phyloP scores from a whole-genome alignment of 2,329 filamentous ascomycete genomes.

The Macrophomina pseudophaseolina region DNA sequence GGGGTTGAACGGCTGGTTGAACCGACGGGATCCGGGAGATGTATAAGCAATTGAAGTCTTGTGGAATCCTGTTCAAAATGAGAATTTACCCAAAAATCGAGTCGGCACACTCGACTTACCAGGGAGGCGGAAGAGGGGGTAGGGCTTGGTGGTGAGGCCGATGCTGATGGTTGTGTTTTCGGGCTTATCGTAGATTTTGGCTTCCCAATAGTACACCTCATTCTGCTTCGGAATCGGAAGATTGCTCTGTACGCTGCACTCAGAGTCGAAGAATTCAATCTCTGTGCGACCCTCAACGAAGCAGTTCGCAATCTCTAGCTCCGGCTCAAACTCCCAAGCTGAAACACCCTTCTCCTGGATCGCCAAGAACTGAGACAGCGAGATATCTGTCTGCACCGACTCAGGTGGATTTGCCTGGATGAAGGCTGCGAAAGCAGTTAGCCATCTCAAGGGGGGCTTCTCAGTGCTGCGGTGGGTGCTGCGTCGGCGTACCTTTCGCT shows the following conservation, averaged over 20 bases:
- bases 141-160: constrained; percentile 95
- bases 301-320: constrained; percentile 97
- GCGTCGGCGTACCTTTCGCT: constrained; percentile 76
- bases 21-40: constrained; percentile 82
- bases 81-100: too few species aligned
- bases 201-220: constrained; percentile 99
- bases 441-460: not conserved
- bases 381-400: constrained; percentile 95
- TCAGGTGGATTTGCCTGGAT: constrained; percentile 93
- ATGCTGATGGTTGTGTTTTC: constrained; percentile 86
- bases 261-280: constrained; percentile 98
- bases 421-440: constrained; percentile 68
- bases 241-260: constrained; percentile 97
- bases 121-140: constrained; percentile 90
- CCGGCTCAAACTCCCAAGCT: constrained; percentile 99
- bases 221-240: constrained; percentile 97
- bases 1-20: constrained; percentile 87
- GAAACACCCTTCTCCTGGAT: constrained; percentile 99
- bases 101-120: constrained; percentile 61
- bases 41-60: constrained; percentile 91
- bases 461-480: not conserved
- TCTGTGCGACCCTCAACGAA: constrained; percentile 96
- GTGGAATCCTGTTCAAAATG: constrained; percentile 71
- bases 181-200: constrained; percentile 97
- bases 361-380: constrained; percentile 93